These are phyloP conservation scores for Apiospora aurea DNA, from an alignment of 2,329 filamentous ascomycete genomes.

Conservation along the genomic window DNA sequence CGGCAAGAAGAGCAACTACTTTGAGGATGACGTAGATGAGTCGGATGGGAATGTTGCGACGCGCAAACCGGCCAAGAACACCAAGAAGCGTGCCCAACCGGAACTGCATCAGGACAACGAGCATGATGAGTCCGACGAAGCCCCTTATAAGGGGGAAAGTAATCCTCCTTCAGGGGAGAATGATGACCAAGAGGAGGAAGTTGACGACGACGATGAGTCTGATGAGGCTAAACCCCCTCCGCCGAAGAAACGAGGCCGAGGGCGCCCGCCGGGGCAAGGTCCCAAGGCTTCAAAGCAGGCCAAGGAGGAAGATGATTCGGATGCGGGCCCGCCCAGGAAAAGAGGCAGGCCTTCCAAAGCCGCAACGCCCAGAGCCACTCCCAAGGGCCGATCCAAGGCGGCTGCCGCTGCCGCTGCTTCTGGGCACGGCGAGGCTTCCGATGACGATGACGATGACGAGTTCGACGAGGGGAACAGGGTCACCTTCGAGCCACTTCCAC, in stretches of 20 bases:
- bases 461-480: constrained; percentile 47
- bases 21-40: constrained; percentile 46
- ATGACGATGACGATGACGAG: constrained; percentile 27
- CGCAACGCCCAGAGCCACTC: not conserved
- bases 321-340: constrained; percentile 24
- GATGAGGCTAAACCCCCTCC: not conserved
- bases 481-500: constrained; percentile 50
- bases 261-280: constrained; percentile 19
- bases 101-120: constrained; percentile 33
- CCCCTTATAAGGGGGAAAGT: constrained; percentile 34
- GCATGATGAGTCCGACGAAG: constrained; percentile 29
- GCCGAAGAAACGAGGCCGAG: constrained; percentile 12
- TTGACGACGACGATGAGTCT: constrained; percentile 24
- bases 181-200: constrained; percentile 31
- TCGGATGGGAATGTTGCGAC: constrained; percentile 18
- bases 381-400: constrained; percentile 8
- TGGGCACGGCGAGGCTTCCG: too few species aligned
- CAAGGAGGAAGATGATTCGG: not conserved
- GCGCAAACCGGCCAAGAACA: constrained; percentile 21
- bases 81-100: not conserved
- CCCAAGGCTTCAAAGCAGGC: constrained; percentile 23
- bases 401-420: not conserved
- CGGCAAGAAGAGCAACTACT: constrained; percentile 58
- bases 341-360: constrained; percentile 25
- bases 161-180: constrained; percentile 29